Evolutionary conservation across 2,329 filamentous ascomycete species (phyloP), one percentile per base, ranked within the genome.

Genomic region (Penicillium psychrosexuale): DNA sequence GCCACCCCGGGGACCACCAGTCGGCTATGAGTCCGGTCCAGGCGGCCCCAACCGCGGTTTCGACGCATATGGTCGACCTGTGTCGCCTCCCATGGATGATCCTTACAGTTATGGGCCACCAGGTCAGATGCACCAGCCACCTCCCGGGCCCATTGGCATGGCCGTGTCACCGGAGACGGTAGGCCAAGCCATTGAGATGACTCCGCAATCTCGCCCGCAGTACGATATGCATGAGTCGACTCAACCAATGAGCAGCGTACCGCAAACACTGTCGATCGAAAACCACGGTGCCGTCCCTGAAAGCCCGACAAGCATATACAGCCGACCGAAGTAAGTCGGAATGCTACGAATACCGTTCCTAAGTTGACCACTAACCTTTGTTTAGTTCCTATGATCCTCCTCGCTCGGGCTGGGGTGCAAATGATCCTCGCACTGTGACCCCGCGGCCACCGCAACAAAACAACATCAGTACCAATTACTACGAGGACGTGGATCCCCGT

Each of bases 401-500:
- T 60, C 82, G 80, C 48, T 63, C 69, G 8, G 69, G 62, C 31
- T 78, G 76, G 75, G 63, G 62, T 42, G 43, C 55, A 17, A 57
- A 58, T 36, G 59, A 62, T 8, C 59, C 40, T 51, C 65, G 49
- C 31, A 59, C 45, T 19, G 31, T 58, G 5, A 60, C 62, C 5
- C 59, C 60, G 3, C 60, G 53, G 8, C 58, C 56, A 8, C 36
- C 47, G 24, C 49, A 58, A 30, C n/a, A 47, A 6, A 52, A 33
- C 43, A 48, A 30, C 31, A 34, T 17, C 2, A 40, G 45, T 12
- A 43, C 47, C 40, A 75, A 82, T 59, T 97, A 97, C 75, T 96
- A 95, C 69, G 94, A 97, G 79, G 93, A 97, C 70, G 85, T 96
- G 12, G 91, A 96, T 62, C 91, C 93, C 42, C 89, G 86, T 53